Conservation (phyloP, 306 rosid genomes). For the Lathyrus sativus region DNA sequence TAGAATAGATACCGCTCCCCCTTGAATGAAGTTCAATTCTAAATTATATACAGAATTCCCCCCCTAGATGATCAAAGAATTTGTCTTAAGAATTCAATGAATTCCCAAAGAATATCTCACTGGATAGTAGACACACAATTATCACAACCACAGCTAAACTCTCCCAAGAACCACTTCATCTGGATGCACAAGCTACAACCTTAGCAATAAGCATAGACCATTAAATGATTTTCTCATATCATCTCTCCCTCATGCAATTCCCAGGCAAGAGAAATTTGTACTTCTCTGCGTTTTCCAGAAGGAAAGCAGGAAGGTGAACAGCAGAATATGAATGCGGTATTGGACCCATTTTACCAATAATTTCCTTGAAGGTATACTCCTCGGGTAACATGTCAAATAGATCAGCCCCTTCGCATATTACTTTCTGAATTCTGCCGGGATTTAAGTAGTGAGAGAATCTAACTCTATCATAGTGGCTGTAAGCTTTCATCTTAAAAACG, state of each 20-base stretch:
- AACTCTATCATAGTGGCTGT: constrained; percentile 91
- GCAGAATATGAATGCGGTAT: constrained; percentile 96
- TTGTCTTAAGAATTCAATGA: constrained; percentile 51
- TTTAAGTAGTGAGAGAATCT: constrained; percentile 78
- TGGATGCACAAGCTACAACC: constrained; percentile 52
- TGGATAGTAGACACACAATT: constrained; percentile 51
- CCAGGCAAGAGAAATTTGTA: constrained; percentile 94
- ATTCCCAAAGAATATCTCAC: constrained; percentile 63
- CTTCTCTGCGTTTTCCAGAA: constrained; percentile 76
- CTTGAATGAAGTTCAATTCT: constrained; percentile 50
- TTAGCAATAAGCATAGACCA: constrained; percentile 46
- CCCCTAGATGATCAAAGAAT: constrained; percentile 58
- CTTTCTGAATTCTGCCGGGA: constrained; percentile 73
- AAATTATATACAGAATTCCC: constrained; percentile 70
- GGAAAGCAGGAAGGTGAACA: constrained; percentile 90
- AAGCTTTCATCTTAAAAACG: constrained; percentile 94
- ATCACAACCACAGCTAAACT: constrained; percentile 46
- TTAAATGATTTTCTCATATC: constrained; percentile 36
- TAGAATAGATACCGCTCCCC: constrained; percentile 49
- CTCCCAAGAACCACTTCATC: constrained; percentile 53
- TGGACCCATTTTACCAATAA: constrained; percentile 97
- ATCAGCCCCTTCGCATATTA: constrained; percentile 83
- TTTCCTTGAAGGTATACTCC: constrained; percentile 94
- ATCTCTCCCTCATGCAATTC: constrained; percentile 75
- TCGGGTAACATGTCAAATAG: constrained; percentile 97